A percentile compares a stretch with the other conserved stretches of the same genome.
Evolutionary conservation across 108 stramenopile species (phyloP).

Genomic region (Cyclotella cryptica): DNA sequence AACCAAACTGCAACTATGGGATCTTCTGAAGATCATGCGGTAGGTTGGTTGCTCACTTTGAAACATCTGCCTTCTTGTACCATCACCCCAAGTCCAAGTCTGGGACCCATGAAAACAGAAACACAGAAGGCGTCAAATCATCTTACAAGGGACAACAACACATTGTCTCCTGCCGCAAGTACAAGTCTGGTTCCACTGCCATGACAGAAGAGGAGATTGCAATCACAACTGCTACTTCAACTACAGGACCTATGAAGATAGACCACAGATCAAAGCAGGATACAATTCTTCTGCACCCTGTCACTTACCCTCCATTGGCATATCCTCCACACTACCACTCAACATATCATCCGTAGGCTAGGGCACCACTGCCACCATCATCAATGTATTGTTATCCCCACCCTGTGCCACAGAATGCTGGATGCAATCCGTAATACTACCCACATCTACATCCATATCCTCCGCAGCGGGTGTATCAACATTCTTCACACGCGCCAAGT

Average conservation of each 20-base stretch:
- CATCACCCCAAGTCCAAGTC: conserved; percentile 4
- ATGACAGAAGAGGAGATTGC: conserved; percentile 5
- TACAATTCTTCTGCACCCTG: not conserved
- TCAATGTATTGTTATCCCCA: conserved; percentile 2
- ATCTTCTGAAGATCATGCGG: conserved; percentile 18
- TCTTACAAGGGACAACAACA: conserved; percentile 1
- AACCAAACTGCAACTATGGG: conserved; percentile 12
- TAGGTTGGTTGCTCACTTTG: conserved; percentile 6
- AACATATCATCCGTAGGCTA: conserved; percentile 8
- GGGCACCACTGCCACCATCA: conserved; percentile 7
- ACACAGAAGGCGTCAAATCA: not conserved
- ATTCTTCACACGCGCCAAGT: not conserved
- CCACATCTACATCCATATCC: conserved; percentile 1
- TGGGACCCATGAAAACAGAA: not conserved
- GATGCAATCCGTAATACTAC: not conserved
- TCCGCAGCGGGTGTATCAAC: conserved; percentile 1
- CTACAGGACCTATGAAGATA: not conserved
- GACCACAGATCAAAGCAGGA: not conserved
- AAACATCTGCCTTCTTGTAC: conserved; percentile 2
- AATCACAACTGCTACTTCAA: not conserved
- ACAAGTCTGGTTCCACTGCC: conserved; percentile 10
- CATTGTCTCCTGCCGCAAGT: conserved; percentile 3
- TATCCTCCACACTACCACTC: not conserved
- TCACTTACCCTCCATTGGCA: too few species aligned
- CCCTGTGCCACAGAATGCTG: not conserved